These are phyloP conservation scores for Solanum bulbocastanum DNA, from an alignment of 257 asterid genomes.

Conservation along the genomic window DNA sequence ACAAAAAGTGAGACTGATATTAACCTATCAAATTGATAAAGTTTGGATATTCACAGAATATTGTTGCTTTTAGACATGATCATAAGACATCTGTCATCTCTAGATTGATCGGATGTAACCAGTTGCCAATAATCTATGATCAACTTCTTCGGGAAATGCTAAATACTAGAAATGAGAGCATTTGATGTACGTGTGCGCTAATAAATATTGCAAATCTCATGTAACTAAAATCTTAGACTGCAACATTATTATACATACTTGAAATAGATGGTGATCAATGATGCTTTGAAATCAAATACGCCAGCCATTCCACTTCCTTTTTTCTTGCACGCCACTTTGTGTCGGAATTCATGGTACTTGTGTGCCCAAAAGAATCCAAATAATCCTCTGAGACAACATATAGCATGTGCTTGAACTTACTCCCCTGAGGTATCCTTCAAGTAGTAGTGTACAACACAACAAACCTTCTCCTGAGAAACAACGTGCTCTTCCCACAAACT, in stretches of 20 bases:
- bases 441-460: slow-evolving; percentile 28
- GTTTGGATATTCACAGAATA: neutral
- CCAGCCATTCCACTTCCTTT: slow-evolving; percentile 21
- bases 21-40: neutral
- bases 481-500: slow-evolving; percentile 15
- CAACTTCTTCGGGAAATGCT: neutral
- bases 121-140: neutral
- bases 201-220: neutral
- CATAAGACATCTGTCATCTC: neutral
- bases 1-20: neutral
- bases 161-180: neutral
- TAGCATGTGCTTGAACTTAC: slow-evolving; percentile 17
- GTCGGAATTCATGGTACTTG: slow-evolving; percentile 9
- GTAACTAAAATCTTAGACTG: neutral
- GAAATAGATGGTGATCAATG: slow-evolving; percentile 17
- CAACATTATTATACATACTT: slow-evolving; percentile 15
- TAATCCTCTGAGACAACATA: slow-evolving; percentile 24
- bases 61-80: neutral
- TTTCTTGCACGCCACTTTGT: slow-evolving; percentile 32
- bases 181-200: neutral
- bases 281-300: slow-evolving; percentile 2
- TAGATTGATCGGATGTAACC: neutral
- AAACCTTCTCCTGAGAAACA: slow-evolving; percentile 5
- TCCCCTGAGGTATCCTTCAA: slow-evolving; percentile 15
- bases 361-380: slow-evolving; percentile 21